Evolutionary conservation across 208 protist species (phyloP).

Genomic region (Trypanosoma boissoni): DNA sequence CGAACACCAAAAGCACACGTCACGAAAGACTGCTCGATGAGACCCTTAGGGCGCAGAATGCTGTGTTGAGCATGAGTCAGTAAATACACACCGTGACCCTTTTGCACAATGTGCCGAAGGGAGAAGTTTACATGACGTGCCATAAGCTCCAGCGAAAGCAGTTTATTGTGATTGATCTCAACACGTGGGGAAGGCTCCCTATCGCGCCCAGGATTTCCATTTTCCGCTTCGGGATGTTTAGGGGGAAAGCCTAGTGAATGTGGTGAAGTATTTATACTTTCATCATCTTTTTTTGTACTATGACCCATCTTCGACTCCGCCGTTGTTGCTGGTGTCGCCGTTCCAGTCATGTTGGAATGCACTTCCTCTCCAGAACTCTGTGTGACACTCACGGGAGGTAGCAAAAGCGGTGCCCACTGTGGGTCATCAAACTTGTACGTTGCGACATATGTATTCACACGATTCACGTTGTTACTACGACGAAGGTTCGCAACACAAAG

Average conservation of each 20-base stretch:
- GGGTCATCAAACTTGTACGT: slow-evolving; percentile 89
- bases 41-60: slow-evolving; percentile 61
- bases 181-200: slow-evolving; percentile 29
- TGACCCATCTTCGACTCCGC: too few relatives aligned
- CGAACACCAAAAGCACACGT: slow-evolving; percentile 74
- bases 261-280: too few relatives aligned
- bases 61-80: slow-evolving; percentile 77
- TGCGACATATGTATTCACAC: slow-evolving; percentile 75
- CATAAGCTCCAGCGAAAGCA: slow-evolving; percentile 67
- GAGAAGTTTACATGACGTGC: slow-evolving; percentile 78
- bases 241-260: slow-evolving; percentile 11
- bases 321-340: too few relatives aligned
- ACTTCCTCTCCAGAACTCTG: too few relatives aligned
- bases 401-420: slow-evolving; percentile 75
- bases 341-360: too few relatives aligned
- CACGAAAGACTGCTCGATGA: slow-evolving; percentile 84
- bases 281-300: too few relatives aligned
- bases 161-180: slow-evolving; percentile 78
- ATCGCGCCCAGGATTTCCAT: neutral
- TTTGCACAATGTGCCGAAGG: slow-evolving; percentile 83
- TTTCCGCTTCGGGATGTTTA: too few relatives aligned
- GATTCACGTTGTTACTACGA: slow-evolving; percentile 76
- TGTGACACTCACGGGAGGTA: slow-evolving; percentile 70
- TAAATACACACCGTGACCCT: slow-evolving; percentile 84
- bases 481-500: slow-evolving; percentile 71